Percentiles rank a stretch among this genome's conserved stretches.
Conservation (phyloP, 116 monocot genomes). For the Papilionanthe hybrid region DNA sequence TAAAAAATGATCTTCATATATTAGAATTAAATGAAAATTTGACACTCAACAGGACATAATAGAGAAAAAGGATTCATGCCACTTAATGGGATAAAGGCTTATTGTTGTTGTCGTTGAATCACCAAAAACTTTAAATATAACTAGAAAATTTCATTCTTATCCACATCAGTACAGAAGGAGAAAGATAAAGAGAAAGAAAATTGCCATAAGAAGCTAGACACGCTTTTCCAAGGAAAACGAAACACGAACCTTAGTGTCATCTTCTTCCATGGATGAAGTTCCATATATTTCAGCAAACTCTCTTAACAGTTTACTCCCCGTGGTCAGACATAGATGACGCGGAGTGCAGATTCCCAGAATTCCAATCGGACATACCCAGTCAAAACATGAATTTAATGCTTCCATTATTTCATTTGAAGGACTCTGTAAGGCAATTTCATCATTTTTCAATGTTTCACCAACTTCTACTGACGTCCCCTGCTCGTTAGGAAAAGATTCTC, state of each 20-base stretch:
- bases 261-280: neutral
- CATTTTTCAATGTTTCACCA: neutral
- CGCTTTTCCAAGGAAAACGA: neutral
- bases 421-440: conserved; percentile 7
- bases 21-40: too few species aligned
- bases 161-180: too few species aligned
- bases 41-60: too few species aligned
- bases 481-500: neutral
- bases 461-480: neutral
- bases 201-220: too few species aligned
- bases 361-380: conserved; percentile 14
- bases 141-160: too few species aligned
- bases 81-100: too few species aligned
- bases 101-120: too few species aligned
- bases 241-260: conserved; percentile 14
- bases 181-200: too few species aligned
- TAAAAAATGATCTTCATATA: too few species aligned
- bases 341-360: conserved; percentile 24
- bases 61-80: too few species aligned
- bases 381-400: conserved; percentile 6
- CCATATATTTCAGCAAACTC: conserved; percentile 24
- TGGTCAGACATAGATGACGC: conserved; percentile 51
- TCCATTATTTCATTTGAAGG: conserved; percentile 1
- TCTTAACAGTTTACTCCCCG: conserved; percentile 32
- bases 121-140: too few species aligned